Evolutionary conservation across 441 rosid genomes (phyloP), one percentile per base, ranked within the genome.

Genomic region (Aleurites moluccanus): DNA sequence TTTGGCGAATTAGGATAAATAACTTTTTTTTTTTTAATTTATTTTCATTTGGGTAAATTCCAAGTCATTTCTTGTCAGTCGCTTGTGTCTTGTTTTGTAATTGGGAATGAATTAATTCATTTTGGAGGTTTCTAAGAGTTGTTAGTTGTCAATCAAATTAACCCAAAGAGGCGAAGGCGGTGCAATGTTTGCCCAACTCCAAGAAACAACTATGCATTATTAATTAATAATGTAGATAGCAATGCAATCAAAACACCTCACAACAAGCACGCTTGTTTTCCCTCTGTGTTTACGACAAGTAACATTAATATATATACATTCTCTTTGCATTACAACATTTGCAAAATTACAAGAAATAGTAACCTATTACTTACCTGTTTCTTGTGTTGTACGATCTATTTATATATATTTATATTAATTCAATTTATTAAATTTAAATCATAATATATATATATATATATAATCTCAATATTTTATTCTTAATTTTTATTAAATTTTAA

Each of bases 271-370:
- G 4, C 1, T 45, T 47, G 57, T 67, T 27, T 47, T 67, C 18
- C 25, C 42, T n/a, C 52, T 50, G 44, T 50, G 44, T 49, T 68
- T 18, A 49, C 44, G 72, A 20, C 72, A 69, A 69, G 61, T 69
- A 28, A 69, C 72, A 27, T 30, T 27, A 56, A 21, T 27, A 56
- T 7, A 9, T 10, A n/a, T 21, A 2, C 28, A n/a, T n/a, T 57
- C 62, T 57, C 62, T 57, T 57, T 11, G 5, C 13, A 67, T 67
- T 27, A 50, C 38, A 28, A 50, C 71, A 68, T 20, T 10, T 68
- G 60, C 72, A 52, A 52, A 11, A 10, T 0, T 38, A 64, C 67
- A 64, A 64, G 1, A 8, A 64, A 20, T 35, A 63, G 6, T 55
- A n/a, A 20, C n/a, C 57, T 0, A 3, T 8, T n/a, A n/a, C n/a